These are phyloP conservation scores for Fusarium miscanthi DNA, from an alignment of 2,329 filamentous ascomycete genomes.

Conservation along the genomic window DNA sequence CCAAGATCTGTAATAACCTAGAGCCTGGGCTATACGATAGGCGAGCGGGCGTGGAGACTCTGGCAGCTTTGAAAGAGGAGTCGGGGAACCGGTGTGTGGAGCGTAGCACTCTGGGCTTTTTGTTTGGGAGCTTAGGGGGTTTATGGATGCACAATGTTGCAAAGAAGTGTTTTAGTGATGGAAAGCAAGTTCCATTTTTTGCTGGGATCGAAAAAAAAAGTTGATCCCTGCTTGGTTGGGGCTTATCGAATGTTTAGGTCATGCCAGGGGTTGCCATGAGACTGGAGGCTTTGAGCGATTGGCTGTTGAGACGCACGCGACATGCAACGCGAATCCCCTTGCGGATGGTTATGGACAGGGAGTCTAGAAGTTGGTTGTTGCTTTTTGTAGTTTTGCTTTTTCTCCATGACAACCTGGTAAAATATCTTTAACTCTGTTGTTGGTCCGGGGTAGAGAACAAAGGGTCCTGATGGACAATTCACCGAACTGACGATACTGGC, in stretches of 20 bases:
- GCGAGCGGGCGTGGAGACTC: constrained; percentile 23
- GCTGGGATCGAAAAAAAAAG: constrained; percentile 3
- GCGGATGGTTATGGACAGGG: neutral
- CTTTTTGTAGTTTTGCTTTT: constrained; percentile 18
- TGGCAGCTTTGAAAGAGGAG: neutral
- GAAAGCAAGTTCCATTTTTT: neutral
- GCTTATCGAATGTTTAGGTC: constrained; percentile 36
- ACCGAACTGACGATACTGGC: neutral
- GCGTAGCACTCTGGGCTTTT: neutral
- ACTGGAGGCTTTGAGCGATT: constrained; percentile 11
- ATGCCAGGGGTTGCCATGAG: constrained; percentile 16
- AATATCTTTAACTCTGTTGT: neutral
- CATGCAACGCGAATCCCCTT: constrained; percentile 22
- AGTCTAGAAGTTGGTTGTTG: constrained; percentile 2
- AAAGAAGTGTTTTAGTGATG: neutral
- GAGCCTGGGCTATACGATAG: constrained; percentile 26
- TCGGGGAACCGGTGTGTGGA: constrained; percentile 7
- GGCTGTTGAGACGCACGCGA: constrained; percentile 27
- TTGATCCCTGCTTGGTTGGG: constrained; percentile 24
- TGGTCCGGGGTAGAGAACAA: neutral
- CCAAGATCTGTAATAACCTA: constrained; percentile 4
- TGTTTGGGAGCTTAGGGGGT: neutral
- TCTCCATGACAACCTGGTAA: neutral
- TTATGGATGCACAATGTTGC: neutral
- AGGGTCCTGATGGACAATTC: neutral